phyloP scores from a whole-genome alignment of 1,139 yeast species.

The Sugiyamaella pinicola region DNA sequence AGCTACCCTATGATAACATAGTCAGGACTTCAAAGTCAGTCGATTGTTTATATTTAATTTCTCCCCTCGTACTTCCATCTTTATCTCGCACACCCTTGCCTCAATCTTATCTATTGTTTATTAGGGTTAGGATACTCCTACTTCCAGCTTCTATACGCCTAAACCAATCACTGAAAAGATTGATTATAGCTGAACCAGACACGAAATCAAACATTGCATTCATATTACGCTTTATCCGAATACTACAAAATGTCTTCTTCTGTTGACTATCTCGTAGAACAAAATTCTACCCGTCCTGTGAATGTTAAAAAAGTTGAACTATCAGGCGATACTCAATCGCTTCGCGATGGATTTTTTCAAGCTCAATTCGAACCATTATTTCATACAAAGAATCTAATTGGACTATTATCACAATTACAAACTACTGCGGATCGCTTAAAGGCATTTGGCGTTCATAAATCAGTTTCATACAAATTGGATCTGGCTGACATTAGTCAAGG shows the following conservation, averaged over 20 bases:
- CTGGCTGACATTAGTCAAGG: constrained; percentile 25
- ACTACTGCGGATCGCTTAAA: constrained; percentile 37
- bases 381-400: constrained; percentile 36
- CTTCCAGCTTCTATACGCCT: neutral
- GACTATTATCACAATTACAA: constrained; percentile 39
- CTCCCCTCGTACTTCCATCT: too few relatives aligned
- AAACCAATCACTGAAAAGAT: constrained; percentile 9
- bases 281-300: constrained; percentile 32
- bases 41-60: too few relatives aligned
- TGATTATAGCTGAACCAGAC: neutral
- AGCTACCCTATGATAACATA: too few relatives aligned
- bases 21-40: too few relatives aligned
- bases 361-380: constrained; percentile 60
- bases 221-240: neutral
- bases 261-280: constrained; percentile 15
- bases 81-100: constrained; percentile 1
- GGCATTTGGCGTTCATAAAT: constrained; percentile 50
- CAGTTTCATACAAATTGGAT: constrained; percentile 48
- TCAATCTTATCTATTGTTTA: constrained; percentile 1
- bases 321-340: constrained; percentile 52
- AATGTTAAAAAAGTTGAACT: constrained; percentile 52
- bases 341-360: constrained; percentile 54
- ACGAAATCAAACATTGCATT: neutral
- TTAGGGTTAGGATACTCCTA: neutral
- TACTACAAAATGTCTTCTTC: constrained; percentile 9